Conservation (phyloP, 2,329 filamentous ascomycete genomes). For the Chaetomiaceae sp. region DNA sequence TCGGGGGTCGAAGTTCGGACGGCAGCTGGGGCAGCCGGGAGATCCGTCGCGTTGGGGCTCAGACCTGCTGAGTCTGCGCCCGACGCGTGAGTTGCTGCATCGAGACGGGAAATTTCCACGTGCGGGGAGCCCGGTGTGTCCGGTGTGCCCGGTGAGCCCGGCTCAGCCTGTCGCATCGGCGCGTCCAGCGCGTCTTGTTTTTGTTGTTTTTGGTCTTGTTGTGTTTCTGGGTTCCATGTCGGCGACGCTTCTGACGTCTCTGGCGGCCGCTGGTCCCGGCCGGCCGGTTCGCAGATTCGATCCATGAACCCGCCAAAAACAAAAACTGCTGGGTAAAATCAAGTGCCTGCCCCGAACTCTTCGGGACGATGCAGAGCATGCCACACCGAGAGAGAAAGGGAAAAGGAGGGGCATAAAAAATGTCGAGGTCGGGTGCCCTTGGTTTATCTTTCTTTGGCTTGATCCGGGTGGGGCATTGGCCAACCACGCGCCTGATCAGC, state of each 20-base stretch:
- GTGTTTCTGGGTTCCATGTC: neutral
- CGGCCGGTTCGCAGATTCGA: neutral
- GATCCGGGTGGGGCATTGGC: slow-evolving; percentile 5
- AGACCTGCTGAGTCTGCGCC: no score
- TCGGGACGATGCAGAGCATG: neutral
- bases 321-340: neutral
- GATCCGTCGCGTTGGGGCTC: no score
- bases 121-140: no score
- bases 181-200: neutral
- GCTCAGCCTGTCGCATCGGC: no score
- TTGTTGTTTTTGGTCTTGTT: neutral
- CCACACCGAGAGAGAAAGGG: neutral
- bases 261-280: slow-evolving; percentile 4
- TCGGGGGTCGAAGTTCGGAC: neutral
- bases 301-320: neutral
- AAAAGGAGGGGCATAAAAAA: slow-evolving; percentile 6
- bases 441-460: neutral
- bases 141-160: no score
- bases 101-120: no score
- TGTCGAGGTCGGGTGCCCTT: slow-evolving; percentile 2
- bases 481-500: slow-evolving; percentile 4
- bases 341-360: neutral
- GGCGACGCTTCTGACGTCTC: neutral
- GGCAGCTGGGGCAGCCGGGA: no score
- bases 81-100: no score